Evolutionary conservation across 2,329 filamentous ascomycete genomes (phyloP).

Genomic region (Trichoderma sp.): DNA sequence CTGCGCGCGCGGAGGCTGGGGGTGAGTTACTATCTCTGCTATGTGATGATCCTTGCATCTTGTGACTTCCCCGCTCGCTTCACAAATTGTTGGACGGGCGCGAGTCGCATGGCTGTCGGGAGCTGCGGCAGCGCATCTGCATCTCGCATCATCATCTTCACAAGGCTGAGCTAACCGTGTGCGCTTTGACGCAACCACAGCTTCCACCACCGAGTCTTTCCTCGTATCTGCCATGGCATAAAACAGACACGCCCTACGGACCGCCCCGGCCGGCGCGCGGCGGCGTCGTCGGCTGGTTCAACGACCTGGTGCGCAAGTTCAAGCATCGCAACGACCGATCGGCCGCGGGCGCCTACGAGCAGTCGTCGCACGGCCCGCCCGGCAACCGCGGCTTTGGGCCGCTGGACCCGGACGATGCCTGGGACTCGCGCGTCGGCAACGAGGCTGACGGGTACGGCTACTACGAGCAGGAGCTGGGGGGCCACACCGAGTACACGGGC

Average conservation of each 20-base stretch:
- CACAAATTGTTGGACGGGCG: no score
- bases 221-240: constrained; percentile 72
- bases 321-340: constrained; percentile 67
- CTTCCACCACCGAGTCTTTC: constrained; percentile 69
- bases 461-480: constrained; percentile 71
- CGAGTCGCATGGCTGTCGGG: not conserved
- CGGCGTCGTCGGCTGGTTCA: constrained; percentile 73
- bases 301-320: constrained; percentile 64
- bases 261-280: constrained; percentile 59
- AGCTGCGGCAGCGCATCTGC: constrained; percentile 10
- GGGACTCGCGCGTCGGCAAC: constrained; percentile 77
- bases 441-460: constrained; percentile 71
- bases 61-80: not conserved
- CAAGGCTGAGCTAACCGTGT: constrained; percentile 7
- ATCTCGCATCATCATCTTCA: not conserved
- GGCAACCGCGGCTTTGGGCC: constrained; percentile 63
- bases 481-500: constrained; percentile 40
- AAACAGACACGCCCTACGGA: constrained; percentile 51
- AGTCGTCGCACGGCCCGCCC: constrained; percentile 50
- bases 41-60: not conserved
- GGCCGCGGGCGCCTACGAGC: constrained; percentile 72
- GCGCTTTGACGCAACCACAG: constrained; percentile 39
- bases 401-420: constrained; percentile 81
- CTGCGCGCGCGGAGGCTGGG: constrained; percentile 73
- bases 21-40: constrained; percentile 46